Percentiles rank a stretch among this genome's conserved stretches.
Conservation (phyloP, 1,284 basidiomycete genomes). For the Tilletia walkeri region DNA sequence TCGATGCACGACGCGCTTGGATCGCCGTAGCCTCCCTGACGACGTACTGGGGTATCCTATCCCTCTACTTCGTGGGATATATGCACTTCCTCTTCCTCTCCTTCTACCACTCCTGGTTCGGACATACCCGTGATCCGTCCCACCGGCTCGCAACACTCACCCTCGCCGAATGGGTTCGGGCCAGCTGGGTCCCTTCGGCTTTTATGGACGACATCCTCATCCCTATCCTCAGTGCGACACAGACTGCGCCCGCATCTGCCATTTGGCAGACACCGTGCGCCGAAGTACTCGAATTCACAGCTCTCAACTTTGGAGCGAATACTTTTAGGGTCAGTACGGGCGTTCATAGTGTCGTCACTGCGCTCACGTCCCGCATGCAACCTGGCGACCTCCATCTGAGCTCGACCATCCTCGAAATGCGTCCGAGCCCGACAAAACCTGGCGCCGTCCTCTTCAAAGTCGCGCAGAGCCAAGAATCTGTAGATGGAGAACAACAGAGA, state of each 20-base stretch:
- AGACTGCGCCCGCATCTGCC: slow-evolving; percentile 34
- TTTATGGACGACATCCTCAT: slow-evolving; percentile 41
- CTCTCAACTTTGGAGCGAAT: slow-evolving; percentile 39
- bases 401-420: slow-evolving; percentile 9
- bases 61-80: slow-evolving; percentile 39
- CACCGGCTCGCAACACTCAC: slow-evolving; percentile 33
- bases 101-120: slow-evolving; percentile 33
- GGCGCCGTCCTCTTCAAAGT: slow-evolving; percentile 24
- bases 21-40: background rate
- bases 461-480: background rate
- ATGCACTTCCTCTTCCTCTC: slow-evolving; percentile 39
- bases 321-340: slow-evolving; percentile 51
- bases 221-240: slow-evolving; percentile 46
- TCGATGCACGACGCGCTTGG: background rate
- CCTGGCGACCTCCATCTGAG: slow-evolving; percentile 19
- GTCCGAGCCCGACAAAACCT: background rate
- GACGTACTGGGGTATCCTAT: slow-evolving; percentile 17
- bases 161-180: slow-evolving; percentile 25
- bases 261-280: slow-evolving; percentile 40
- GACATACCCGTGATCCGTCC: slow-evolving; percentile 33
- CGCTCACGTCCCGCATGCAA: slow-evolving; percentile 26
- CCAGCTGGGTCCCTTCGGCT: slow-evolving; percentile 13
- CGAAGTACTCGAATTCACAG: slow-evolving; percentile 52
- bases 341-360: slow-evolving; percentile 40
- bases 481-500: background rate